Conservation (phyloP, 345 rosid species). For the Euclidium syriacum region DNA sequence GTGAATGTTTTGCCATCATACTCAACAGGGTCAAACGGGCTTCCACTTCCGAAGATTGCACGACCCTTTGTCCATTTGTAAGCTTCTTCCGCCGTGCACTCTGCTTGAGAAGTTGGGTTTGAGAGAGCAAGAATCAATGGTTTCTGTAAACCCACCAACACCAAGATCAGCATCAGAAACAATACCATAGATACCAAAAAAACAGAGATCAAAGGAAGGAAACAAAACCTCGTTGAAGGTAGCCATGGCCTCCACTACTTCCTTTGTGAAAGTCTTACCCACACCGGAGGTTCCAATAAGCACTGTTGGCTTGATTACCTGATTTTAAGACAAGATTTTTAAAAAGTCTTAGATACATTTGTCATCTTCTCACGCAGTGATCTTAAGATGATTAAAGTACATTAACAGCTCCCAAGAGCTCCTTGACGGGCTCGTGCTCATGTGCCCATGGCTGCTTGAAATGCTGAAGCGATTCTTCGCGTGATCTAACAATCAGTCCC, state of each 20-base stretch:
- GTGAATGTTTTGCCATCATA: conserved; percentile 53
- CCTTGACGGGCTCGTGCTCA: conserved; percentile 68
- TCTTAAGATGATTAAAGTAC: conserved; percentile 39
- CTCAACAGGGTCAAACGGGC: conserved; percentile 86
- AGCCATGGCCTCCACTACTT: conserved; percentile 87
- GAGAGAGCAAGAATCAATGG: conserved; percentile 93
- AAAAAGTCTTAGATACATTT: neutral
- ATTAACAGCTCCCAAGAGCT: conserved; percentile 67
- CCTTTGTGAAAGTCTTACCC: conserved; percentile 87
- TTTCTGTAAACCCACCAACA: conserved; percentile 49
- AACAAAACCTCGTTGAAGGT: conserved; percentile 57
- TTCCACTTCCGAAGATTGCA: conserved; percentile 94
- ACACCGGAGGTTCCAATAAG: conserved; percentile 93
- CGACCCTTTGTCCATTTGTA: conserved; percentile 93
- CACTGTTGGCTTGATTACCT: conserved; percentile 90
- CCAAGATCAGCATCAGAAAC: conserved; percentile 1
- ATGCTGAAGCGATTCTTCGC: conserved; percentile 79
- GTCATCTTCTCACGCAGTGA: neutral
- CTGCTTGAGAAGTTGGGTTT: conserved; percentile 94
- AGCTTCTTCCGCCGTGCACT: conserved; percentile 97
- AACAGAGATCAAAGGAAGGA: neutral
- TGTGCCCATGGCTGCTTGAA: conserved; percentile 97
- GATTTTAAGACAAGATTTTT: neutral
- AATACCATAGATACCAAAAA: neutral
- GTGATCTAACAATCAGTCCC: conserved; percentile 80